Evolutionary conservation across 345 rosid species (phyloP), one percentile per base, ranked within the genome.

Genomic region (Sonneratia caseolaris): DNA sequence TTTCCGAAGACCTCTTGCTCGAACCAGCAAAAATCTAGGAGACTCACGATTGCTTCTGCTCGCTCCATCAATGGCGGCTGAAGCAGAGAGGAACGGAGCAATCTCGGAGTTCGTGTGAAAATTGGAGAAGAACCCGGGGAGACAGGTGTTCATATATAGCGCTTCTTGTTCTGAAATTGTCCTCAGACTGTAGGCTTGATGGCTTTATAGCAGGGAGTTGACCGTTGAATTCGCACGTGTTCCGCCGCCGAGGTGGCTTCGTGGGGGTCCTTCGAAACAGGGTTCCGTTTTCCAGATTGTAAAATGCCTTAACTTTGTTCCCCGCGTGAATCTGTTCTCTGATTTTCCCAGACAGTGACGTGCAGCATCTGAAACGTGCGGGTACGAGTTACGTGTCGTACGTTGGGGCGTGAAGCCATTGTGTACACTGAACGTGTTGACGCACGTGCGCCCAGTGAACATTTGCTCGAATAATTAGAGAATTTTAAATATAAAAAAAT

Each of bases 1-100:
- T 76, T 83, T 73, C 77, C 77, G 56, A 82, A 74, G 72, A 81
- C 82, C 75, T 84, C 79, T 78, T 47, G 75, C 83, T 81, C 80
- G 69, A 85, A 80, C 84, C 90, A 79, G 69, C 72, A 83, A 5
- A 80, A 82, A 79, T 86, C 81, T 27, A 81, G 79, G 57, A 89
- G 85, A 68, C 75, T 56, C 32, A 85, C n/a, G 32, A 81, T 37
- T 24, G 72, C 77, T 24, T 72, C 67, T 0, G 79, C 78, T 37
- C 71, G 83, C 64, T 66, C 70, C 88, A 86, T 85, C 16, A 55
- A 75, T 22, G 77, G 80, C 77, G 59, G 78, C 80, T 56, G 47
- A 21, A 10, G 66, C 64, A 45, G 47, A 70, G 6, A 59, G 36
- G 16, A 16, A 27, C 21, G 27, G 55, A 32, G 8, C 10, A 49